Percentiles rank a stretch among this genome's conserved stretches.
Conservation (phyloP, 768 basidiomycete genomes). For the Chalciporus piperatus region DNA sequence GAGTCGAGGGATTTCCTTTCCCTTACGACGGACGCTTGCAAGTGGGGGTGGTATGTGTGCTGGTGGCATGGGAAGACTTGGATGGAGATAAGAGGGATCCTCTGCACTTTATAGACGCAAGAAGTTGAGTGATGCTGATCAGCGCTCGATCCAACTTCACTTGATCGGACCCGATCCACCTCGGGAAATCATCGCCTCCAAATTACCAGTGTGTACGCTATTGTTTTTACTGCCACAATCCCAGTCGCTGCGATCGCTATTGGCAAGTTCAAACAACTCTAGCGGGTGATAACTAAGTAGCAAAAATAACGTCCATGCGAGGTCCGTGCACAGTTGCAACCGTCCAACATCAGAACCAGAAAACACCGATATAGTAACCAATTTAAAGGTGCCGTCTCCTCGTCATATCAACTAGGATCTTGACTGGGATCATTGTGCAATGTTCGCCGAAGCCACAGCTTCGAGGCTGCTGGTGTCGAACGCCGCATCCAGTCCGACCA, state of each 20-base stretch:
- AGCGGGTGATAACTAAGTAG: background rate
- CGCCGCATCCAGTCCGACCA: conserved; percentile 32
- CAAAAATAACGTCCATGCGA: background rate
- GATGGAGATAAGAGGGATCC: background rate
- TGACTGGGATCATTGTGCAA: conserved; percentile 8
- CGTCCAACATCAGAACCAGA: background rate
- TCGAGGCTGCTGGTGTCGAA: conserved; percentile 3
- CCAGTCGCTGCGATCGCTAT: no score
- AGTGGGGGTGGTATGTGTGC: conserved; percentile 20
- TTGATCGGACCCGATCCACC: no score
- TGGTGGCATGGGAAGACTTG: background rate
- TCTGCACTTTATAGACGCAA: background rate
- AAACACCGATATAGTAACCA: background rate
- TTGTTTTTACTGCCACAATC: no score
- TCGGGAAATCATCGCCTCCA: no score
- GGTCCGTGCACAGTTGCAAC: background rate
- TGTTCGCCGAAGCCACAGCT: conserved; percentile 23
- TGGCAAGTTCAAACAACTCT: no score
- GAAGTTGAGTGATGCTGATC: background rate
- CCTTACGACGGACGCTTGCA: conserved; percentile 54
- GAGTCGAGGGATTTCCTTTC: conserved; percentile 65
- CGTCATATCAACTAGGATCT: no score
- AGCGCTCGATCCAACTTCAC: no score
- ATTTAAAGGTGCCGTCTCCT: background rate
- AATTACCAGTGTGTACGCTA: no score